phyloP scores from a whole-genome alignment of 371 early-diverging fungal genomes.

The Choanephora cucurbitarum region DNA sequence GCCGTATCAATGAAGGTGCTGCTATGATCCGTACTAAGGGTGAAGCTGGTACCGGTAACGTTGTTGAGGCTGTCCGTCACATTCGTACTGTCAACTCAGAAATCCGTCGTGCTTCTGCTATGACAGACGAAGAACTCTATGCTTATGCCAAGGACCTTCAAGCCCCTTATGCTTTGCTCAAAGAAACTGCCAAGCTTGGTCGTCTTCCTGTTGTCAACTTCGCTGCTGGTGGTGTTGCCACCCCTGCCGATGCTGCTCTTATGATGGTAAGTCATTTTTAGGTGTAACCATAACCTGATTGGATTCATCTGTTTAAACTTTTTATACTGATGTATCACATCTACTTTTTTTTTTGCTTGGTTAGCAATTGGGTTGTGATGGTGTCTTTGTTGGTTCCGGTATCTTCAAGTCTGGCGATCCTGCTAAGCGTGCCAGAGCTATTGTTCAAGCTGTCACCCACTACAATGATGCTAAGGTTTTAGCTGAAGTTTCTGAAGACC shows the following conservation, averaged over 20 bases:
- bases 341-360: slow-evolving; percentile 10
- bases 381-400: slow-evolving; percentile 91
- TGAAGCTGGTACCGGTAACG: slow-evolving; percentile 97
- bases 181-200: slow-evolving; percentile 86
- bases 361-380: slow-evolving; percentile 94
- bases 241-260: slow-evolving; percentile 96
- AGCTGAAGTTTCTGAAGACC: slow-evolving; percentile 88
- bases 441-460: slow-evolving; percentile 95
- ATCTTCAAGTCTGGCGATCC: slow-evolving; percentile 96
- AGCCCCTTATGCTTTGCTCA: slow-evolving; percentile 87
- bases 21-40: slow-evolving; percentile 98
- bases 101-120: slow-evolving; percentile 76
- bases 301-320: slow-evolving; percentile 1
- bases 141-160: slow-evolving; percentile 93
- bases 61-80: slow-evolving; percentile 96
- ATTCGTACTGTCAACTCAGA: slow-evolving; percentile 84
- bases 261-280: slow-evolving; percentile 71
- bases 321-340: background rate
- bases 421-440: slow-evolving; percentile 94
- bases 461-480: slow-evolving; percentile 87
- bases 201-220: slow-evolving; percentile 97
- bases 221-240: slow-evolving; percentile 96
- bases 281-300: background rate
- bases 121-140: slow-evolving; percentile 75
- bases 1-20: slow-evolving; percentile 96